Conservation (phyloP, 148 eudicot genomes). For the Cornus florida region DNA sequence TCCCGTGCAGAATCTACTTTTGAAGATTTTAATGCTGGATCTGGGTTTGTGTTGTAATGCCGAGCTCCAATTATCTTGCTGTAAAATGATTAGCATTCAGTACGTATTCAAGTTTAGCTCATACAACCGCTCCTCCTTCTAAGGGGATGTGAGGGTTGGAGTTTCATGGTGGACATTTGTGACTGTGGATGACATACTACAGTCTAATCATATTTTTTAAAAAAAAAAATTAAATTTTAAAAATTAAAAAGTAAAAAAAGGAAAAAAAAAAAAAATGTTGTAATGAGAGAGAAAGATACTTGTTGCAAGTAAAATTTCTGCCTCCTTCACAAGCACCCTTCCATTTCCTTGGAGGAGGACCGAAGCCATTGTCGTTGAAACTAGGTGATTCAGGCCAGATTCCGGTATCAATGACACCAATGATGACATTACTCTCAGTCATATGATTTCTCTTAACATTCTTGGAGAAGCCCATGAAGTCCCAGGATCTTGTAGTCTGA, state of each 20-base stretch:
- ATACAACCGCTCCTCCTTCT: too few relatives aligned
- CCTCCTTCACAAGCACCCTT: conserved; percentile 45
- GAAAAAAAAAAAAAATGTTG: too few relatives aligned
- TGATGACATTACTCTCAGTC: conserved; percentile 34
- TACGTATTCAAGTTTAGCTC: too few relatives aligned
- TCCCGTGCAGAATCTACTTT: conserved; percentile 29
- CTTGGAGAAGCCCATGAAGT: conserved; percentile 44
- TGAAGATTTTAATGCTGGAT: not conserved
- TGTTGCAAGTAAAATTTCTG: conserved; percentile 56
- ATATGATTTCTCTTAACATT: conserved; percentile 2
- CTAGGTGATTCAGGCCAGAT: conserved; percentile 62
- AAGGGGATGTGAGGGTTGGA: too few relatives aligned
- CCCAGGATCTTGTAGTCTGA: conserved; percentile 75
- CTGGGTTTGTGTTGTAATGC: not conserved
- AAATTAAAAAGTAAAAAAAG: too few relatives aligned
- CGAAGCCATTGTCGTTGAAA: conserved; percentile 45
- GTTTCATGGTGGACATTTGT: too few relatives aligned
- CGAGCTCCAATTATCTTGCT: conserved; percentile 70
- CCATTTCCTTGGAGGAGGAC: conserved; percentile 57
- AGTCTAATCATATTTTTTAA: too few relatives aligned
- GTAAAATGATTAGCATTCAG: not conserved
- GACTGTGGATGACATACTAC: too few relatives aligned
- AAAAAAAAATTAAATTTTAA: too few relatives aligned
- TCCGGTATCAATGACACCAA: conserved; percentile 54
- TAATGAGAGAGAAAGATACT: conserved; percentile 24